phyloP scores from a whole-genome alignment of 305 asterid genomes.

The Plantago lanceolata region DNA sequence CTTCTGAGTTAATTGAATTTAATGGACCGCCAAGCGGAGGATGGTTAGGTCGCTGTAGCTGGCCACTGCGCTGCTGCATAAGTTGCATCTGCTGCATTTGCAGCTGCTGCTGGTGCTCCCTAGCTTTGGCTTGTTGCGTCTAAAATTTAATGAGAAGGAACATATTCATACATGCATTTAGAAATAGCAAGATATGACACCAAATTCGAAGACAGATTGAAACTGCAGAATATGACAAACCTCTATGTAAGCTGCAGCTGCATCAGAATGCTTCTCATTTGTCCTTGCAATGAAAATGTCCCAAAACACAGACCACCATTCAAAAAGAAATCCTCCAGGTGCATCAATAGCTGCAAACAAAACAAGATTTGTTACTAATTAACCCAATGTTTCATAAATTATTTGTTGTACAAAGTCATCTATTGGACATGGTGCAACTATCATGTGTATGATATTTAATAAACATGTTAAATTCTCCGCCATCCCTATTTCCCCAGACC shows the following conservation, averaged over 20 bases:
- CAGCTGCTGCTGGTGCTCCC: constrained; percentile 86
- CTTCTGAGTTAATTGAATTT: constrained; percentile 73
- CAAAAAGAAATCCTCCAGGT: constrained; percentile 98
- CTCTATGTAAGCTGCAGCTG: constrained; percentile 99
- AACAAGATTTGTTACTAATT: constrained; percentile 16
- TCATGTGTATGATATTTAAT: too few species aligned
- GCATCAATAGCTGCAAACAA: constrained; percentile 85
- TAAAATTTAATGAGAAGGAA: constrained; percentile 20
- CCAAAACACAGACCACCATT: constrained; percentile 99
- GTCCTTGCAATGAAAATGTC: constrained; percentile 98
- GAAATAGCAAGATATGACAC: too few species aligned
- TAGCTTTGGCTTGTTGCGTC: constrained; percentile 91
- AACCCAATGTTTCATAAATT: too few species aligned
- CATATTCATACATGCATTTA: not conserved
- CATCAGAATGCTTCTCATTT: constrained; percentile 94
- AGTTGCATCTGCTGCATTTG: constrained; percentile 89
- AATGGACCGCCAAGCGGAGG: constrained; percentile 81
- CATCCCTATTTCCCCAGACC: too few species aligned
- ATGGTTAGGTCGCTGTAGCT: constrained; percentile 86
- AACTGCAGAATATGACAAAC: constrained; percentile 26
- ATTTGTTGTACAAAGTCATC: too few species aligned
- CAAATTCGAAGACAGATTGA: too few species aligned
- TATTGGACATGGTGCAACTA: too few species aligned
- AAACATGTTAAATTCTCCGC: too few species aligned
- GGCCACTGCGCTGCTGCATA: constrained; percentile 91